phyloP scores from a whole-genome alignment of 306 rosid species.

The Medicago lupulina region DNA sequence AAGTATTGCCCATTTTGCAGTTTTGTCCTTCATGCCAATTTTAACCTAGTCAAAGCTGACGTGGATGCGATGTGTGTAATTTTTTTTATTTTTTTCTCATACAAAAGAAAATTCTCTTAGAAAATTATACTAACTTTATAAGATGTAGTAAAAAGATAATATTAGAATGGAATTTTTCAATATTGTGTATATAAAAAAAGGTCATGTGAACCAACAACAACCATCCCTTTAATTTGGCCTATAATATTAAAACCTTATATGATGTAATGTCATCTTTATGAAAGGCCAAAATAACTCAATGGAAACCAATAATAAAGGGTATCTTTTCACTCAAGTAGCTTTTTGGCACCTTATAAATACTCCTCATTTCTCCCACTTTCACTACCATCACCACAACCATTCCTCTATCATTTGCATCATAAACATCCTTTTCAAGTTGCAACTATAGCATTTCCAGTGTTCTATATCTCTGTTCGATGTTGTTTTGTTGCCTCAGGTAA shows the following conservation, averaged over 20 bases:
- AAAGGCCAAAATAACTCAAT: background rate
- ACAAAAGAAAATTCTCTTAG: no score
- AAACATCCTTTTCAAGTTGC: constrained; percentile 32
- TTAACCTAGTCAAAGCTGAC: no score
- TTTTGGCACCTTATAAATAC: constrained; percentile 74
- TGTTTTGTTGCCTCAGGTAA: constrained; percentile 48
- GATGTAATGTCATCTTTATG: background rate
- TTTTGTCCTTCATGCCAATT: no score
- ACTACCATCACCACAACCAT: constrained; percentile 58
- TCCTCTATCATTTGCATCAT: constrained; percentile 40
- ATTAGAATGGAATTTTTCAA: background rate
- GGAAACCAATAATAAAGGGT: constrained; percentile 27
- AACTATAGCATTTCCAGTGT: constrained; percentile 38
- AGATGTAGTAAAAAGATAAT: background rate
- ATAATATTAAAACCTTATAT: background rate
- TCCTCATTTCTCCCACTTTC: constrained; percentile 43
- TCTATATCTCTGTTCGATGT: background rate
- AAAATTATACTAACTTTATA: background rate
- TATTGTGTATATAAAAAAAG: background rate
- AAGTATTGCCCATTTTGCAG: no score
- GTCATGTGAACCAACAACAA: background rate
- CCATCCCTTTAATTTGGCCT: background rate
- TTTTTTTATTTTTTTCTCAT: no score
- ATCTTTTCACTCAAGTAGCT: constrained; percentile 40
- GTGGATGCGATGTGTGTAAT: no score